These are phyloP conservation scores for Endoconidiophora laricicola DNA, from an alignment of 2,329 filamentous ascomycete species.

Conservation along the genomic window DNA sequence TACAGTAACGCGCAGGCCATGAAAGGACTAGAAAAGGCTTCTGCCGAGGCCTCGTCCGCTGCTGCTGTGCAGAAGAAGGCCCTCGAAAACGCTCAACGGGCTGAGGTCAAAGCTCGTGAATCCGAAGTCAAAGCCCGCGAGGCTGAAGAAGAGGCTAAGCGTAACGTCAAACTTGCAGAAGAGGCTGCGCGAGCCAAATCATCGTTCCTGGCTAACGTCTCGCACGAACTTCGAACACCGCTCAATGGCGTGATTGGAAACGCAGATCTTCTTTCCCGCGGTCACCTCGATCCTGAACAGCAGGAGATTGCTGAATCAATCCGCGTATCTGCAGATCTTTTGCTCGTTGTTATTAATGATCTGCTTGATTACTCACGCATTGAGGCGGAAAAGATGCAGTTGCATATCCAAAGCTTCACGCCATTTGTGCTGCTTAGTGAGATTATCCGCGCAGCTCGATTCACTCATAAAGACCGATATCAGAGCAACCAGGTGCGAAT, in stretches of 20 bases:
- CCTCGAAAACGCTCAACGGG: conserved; percentile 45
- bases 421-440: conserved; percentile 50
- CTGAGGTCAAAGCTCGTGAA: conserved; percentile 21
- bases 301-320: conserved; percentile 79
- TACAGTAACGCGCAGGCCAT: conserved; percentile 52
- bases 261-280: conserved; percentile 67
- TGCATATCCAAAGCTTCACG: conserved; percentile 55
- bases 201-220: conserved; percentile 66
- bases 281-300: conserved; percentile 57
- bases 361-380: conserved; percentile 92
- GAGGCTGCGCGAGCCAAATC: conserved; percentile 72
- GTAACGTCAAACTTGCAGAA: conserved; percentile 66
- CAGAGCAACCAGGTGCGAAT: conserved; percentile 47
- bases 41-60: conserved; percentile 63
- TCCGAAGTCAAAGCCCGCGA: conserved; percentile 62
- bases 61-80: conserved; percentile 60
- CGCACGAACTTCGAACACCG: conserved; percentile 65
- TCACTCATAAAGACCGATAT: conserved; percentile 47
- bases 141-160: conserved; percentile 59
- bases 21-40: conserved; percentile 60
- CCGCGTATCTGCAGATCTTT: conserved; percentile 65
- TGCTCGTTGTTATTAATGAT: conserved; percentile 89
- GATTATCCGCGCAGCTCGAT: conserved; percentile 48
- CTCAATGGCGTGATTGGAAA: conserved; percentile 83
- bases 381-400: conserved; percentile 73